Conservation (phyloP, 2,329 filamentous ascomycete species). For the Dothideomycetes sp. region DNA sequence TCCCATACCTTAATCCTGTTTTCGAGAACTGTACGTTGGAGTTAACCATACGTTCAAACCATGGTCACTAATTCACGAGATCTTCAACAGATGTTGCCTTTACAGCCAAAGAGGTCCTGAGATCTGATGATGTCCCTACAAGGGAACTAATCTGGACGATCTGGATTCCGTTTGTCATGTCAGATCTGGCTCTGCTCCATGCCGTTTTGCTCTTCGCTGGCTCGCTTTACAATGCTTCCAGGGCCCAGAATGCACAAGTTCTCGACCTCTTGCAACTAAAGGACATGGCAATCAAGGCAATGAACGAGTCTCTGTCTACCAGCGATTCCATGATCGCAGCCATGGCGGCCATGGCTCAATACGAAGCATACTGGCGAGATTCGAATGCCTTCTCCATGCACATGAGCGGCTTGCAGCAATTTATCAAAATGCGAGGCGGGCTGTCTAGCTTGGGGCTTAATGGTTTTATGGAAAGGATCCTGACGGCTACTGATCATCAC, state of each 20-base stretch:
- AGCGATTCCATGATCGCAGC: constrained; percentile 40
- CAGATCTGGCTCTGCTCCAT: constrained; percentile 32
- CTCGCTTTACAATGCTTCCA: constrained; percentile 32
- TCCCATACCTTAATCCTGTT: constrained; percentile 23
- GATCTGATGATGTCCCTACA: constrained; percentile 29
- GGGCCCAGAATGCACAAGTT: constrained; percentile 22
- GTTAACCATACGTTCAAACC: neutral
- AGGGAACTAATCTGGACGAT: constrained; percentile 29
- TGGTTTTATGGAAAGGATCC: constrained; percentile 38
- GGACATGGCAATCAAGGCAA: constrained; percentile 35
- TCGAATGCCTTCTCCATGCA: constrained; percentile 36
- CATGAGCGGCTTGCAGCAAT: constrained; percentile 38
- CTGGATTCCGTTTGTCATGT: constrained; percentile 36
- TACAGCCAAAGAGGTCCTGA: constrained; percentile 36
- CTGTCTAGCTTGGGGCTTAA: constrained; percentile 31
- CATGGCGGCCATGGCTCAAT: constrained; percentile 44
- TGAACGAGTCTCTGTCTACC: constrained; percentile 34
- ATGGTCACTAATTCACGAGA: constrained; percentile 5
- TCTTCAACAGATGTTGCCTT: constrained; percentile 24
- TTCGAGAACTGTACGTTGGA: constrained; percentile 26
- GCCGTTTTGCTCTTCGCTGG: constrained; percentile 35
- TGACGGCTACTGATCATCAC: constrained; percentile 41
- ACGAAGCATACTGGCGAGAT: constrained; percentile 43
- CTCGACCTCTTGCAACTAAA: constrained; percentile 36
- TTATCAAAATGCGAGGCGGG: constrained; percentile 39